Base-by-base conservation (phyloP, 805 yeast species). In the Wickerhamomyces silvicola region DNA sequence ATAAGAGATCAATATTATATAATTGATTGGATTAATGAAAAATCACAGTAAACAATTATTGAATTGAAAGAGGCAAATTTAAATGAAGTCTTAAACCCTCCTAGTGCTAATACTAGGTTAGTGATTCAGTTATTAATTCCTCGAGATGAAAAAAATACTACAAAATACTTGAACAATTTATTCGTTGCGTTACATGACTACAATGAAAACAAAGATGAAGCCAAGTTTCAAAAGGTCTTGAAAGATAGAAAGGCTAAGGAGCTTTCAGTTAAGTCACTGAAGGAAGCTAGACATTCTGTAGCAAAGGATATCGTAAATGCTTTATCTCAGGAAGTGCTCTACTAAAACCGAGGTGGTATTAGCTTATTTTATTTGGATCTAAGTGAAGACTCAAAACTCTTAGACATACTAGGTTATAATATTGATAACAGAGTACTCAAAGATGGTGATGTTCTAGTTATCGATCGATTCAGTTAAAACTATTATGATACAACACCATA, bases 371-470 rank as follows among this genome's bases (percentile, higher is more conserved):
- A 64, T 42, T 41, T 78, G 10, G 85, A 81, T 46, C 41, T 75
- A 13, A 50, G 65, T 2, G 57, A 62, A 13, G 46, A 59, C 26
- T 46, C 50, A 2, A 42, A 53, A 4, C 42, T 64, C 9, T 50
- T 65, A 5, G 27, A 44, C 3, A 26, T 39, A 3, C 24, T 40
- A 9, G 55, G 53, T 2, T 35, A 48, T 12, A 38, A 43, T 9
- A 29, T 45, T 19, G 32, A 38, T 24, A 41, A 54, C 2, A 43
- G 49, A n/a, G 33, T 46, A 0, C 66, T 59, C 39, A 38, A 52
- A 8, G 49, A 57, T 3, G 90, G 88, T 6, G 84, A 81, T 49
- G 60, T 73, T 0, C 46, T 82, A 2, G 52, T 82, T 3, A 55
- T 79, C 21, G 70, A 59, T 51, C 62, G 54, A 39, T 40, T 36